Conservation (phyloP, 2,329 filamentous ascomycete genomes). For the Huntiella omanensis region DNA sequence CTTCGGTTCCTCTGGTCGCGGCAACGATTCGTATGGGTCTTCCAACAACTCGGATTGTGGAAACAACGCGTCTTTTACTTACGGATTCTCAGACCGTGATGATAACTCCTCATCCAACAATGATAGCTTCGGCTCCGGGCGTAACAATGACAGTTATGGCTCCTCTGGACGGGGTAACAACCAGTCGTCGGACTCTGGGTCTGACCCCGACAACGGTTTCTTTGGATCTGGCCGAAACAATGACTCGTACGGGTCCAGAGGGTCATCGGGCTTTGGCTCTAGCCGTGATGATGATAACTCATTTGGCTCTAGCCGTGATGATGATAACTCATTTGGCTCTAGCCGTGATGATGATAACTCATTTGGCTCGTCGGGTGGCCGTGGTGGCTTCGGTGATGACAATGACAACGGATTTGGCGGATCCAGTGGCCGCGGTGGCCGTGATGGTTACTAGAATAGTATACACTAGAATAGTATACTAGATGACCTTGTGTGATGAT, state of each 20-base stretch:
- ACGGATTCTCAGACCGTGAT: background rate
- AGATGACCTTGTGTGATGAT: too few relatives aligned
- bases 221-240: slow-evolving; percentile 11
- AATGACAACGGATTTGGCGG: slow-evolving; percentile 7
- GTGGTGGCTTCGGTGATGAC: slow-evolving; percentile 11
- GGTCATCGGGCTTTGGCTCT: too few relatives aligned
- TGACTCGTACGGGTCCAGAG: background rate
- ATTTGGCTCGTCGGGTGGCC: slow-evolving; percentile 14
- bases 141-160: slow-evolving; percentile 10
- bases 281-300: slow-evolving; percentile 10
- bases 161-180: background rate
- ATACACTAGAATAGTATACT: too few relatives aligned
- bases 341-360: slow-evolving; percentile 10
- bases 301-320: slow-evolving; percentile 12
- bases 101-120: slow-evolving; percentile 10
- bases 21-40: background rate
- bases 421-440: too few relatives aligned
- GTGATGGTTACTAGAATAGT: too few relatives aligned
- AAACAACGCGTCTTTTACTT: background rate
- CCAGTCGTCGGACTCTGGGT: slow-evolving; percentile 12
- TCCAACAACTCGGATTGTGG: background rate
- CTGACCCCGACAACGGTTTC: slow-evolving; percentile 12
- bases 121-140: slow-evolving; percentile 7
- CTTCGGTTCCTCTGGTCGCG: background rate
- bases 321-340: slow-evolving; percentile 13